These are phyloP conservation scores for Lactifluus echinatus DNA, from an alignment of 768 basidiomycete genomes.

Conservation along the genomic window DNA sequence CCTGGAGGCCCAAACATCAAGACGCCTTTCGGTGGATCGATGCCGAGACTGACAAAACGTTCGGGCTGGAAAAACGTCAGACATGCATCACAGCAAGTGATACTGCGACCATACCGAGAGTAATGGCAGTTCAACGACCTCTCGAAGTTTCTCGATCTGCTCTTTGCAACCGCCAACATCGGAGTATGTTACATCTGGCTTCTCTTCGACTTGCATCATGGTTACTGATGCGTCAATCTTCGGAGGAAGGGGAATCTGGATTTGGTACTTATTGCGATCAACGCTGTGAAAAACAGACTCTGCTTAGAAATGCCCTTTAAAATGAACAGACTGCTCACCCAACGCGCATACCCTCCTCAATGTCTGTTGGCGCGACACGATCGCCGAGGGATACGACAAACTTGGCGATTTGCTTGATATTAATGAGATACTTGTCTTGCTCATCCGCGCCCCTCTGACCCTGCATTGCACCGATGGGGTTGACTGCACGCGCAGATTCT, in stretches of 20 bases:
- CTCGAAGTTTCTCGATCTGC: constrained; percentile 96
- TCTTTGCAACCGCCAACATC: constrained; percentile 99
- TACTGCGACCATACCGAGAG: constrained; percentile 58
- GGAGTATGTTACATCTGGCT: constrained; percentile 95
- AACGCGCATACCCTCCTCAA: constrained; percentile 99
- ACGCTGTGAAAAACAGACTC: constrained; percentile 44
- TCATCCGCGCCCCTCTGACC: constrained; percentile 97
- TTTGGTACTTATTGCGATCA: constrained; percentile 95
- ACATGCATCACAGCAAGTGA: not conserved
- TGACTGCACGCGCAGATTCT: constrained; percentile 69
- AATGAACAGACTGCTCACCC: constrained; percentile 51
- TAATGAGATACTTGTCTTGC: constrained; percentile 99
- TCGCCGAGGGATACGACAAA: constrained; percentile 97
- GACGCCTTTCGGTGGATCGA: constrained; percentile 98
- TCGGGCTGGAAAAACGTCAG: constrained; percentile 64
- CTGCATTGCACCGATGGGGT: constrained; percentile 66
- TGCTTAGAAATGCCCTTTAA: not conserved
- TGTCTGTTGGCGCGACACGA: constrained; percentile 93
- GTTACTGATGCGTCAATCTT: constrained; percentile 99
- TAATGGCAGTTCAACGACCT: constrained; percentile 95
- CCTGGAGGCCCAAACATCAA: constrained; percentile 93
- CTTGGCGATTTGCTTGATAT: constrained; percentile 99
- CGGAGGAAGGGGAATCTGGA: constrained; percentile 95
- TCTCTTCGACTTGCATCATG: constrained; percentile 99
- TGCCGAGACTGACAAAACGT: constrained; percentile 94